Percentiles rank a stretch among this genome's conserved stretches.
Conservation (phyloP, 495 filamentous ascomycete genomes). For the Neurospora terricola region DNA sequence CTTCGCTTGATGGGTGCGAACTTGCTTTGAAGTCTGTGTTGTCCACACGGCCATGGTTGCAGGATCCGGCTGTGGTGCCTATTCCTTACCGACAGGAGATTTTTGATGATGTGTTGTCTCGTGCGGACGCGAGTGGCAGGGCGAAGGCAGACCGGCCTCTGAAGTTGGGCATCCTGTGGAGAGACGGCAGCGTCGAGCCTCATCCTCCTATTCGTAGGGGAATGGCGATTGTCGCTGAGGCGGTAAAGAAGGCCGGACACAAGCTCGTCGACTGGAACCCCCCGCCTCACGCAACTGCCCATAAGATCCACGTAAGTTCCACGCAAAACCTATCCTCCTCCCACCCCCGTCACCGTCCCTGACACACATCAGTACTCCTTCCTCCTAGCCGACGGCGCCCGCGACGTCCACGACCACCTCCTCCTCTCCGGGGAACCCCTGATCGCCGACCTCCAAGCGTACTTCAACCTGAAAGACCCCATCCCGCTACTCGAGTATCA, state of each 20-base stretch:
- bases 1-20: slow-evolving; percentile 17
- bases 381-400: slow-evolving; percentile 30
- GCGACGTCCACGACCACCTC: slow-evolving; percentile 28
- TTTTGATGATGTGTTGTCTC: slow-evolving; percentile 1
- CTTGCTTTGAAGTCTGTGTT: slow-evolving; percentile 24
- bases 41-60: slow-evolving; percentile 19
- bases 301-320: slow-evolving; percentile 20
- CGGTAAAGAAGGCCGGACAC: slow-evolving; percentile 29
- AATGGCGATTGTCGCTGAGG: slow-evolving; percentile 25
- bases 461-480: slow-evolving; percentile 24
- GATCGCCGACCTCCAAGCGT: slow-evolving; percentile 7
- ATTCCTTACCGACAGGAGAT: slow-evolving; percentile 20
- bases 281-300: slow-evolving; percentile 26
- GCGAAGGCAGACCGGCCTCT: slow-evolving; percentile 13
- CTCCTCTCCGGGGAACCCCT: slow-evolving; percentile 37
- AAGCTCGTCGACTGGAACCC: slow-evolving; percentile 31
- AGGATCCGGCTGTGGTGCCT: slow-evolving; percentile 20
- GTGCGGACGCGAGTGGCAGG: slow-evolving; percentile 1
- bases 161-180: slow-evolving; percentile 41
- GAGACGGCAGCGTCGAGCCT: slow-evolving; percentile 45
- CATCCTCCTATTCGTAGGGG: slow-evolving; percentile 42
- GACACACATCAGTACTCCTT: slow-evolving; percentile 12
- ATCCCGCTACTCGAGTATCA: slow-evolving; percentile 29
- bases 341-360: neutral
- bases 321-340: neutral